Evolutionary conservation across 208 protist genomes (phyloP), one percentile per base, ranked within the genome.

Genomic region (Lotmaria passim): DNA sequence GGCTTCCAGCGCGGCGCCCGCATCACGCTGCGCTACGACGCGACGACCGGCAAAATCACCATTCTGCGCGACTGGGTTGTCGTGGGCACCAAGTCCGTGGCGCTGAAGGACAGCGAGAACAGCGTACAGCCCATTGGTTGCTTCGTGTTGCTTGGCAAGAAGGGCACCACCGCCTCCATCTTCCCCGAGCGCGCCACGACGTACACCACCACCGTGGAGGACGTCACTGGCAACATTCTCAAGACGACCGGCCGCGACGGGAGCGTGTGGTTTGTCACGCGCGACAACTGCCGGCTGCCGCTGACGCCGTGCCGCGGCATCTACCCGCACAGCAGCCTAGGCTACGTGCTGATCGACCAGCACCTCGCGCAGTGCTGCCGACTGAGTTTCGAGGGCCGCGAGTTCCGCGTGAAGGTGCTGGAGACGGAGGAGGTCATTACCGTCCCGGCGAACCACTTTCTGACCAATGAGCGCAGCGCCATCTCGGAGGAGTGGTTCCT

Each of bases 71-170:
- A 97, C 70, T 97, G 92, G 90, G 64, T 95, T 21, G 79, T 81
- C 0, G 77, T 95, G 19, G 89, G 90, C 28, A 84, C 64, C 30
- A 74, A 73, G 21, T 39, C 75, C 8, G 53, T 94, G 43, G 63
- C 80, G 39, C 47, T 82, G 19, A 77, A 71, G 43, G 63, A 77
- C 41, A 70, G 56, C 58, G 71, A 69, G 57, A 77, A 71, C 56
- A 43, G 38, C 50, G 62, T 70, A 46, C 71, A 77, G 58, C 63
- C 71, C 2, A 71, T 77, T 21, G 71, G 71, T 17, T 91, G 80
- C 67, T 97, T 97, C 73, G 90, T 97, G 26, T 34, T 93, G 15
- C 85, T 97, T 46, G 88, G 90, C 28, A 76, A 81, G 44, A 85
- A 85, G 28, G 78, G 84, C 46, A 82, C 73, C 1, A 82, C 63